phyloP scores from a whole-genome alignment of 2,329 filamentous ascomycete species.

The Helminthosporium solani region DNA sequence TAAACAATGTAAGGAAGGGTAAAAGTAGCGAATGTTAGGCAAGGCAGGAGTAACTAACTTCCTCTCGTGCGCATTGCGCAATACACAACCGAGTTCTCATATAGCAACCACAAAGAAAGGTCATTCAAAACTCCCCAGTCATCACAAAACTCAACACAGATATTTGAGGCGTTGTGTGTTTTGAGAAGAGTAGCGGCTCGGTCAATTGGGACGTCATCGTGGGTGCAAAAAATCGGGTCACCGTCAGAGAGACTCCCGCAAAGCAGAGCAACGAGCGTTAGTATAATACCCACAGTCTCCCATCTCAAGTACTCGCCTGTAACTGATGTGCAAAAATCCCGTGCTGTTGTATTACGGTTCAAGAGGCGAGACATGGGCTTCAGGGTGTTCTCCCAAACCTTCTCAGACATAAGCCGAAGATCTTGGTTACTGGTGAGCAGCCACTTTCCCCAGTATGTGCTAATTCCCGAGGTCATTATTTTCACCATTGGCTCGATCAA shows the following conservation, averaged over 20 bases:
- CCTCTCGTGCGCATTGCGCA: conserved; percentile 31
- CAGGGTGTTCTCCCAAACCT: conserved; percentile 46
- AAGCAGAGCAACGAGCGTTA: conserved; percentile 42
- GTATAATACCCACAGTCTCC: conserved; percentile 47
- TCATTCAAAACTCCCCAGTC: conserved; percentile 37
- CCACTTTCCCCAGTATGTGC: conserved; percentile 27
- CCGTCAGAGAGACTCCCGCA: conserved; percentile 34
- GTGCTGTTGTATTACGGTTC: conserved; percentile 40
- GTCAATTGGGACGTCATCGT: conserved; percentile 29
- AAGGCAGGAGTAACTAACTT: conserved; percentile 18
- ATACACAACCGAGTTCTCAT: conserved; percentile 29
- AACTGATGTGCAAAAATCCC: conserved; percentile 41
- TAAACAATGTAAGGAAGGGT: not conserved
- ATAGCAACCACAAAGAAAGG: conserved; percentile 37
- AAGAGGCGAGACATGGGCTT: conserved; percentile 34
- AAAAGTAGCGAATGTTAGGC: not conserved
- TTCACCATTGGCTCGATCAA: conserved; percentile 39
- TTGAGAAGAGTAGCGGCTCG: conserved; percentile 22
- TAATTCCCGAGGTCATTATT: conserved; percentile 28
- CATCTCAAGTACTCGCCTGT: conserved; percentile 46
- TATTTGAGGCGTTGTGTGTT: conserved; percentile 30
- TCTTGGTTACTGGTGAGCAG: conserved; percentile 30
- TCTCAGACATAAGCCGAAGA: conserved; percentile 42
- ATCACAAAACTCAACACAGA: conserved; percentile 36
- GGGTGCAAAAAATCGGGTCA: conserved; percentile 34